phyloP scores from a whole-genome alignment of 2,329 filamentous ascomycete genomes.

The Trichoderma atrobrunneum region DNA sequence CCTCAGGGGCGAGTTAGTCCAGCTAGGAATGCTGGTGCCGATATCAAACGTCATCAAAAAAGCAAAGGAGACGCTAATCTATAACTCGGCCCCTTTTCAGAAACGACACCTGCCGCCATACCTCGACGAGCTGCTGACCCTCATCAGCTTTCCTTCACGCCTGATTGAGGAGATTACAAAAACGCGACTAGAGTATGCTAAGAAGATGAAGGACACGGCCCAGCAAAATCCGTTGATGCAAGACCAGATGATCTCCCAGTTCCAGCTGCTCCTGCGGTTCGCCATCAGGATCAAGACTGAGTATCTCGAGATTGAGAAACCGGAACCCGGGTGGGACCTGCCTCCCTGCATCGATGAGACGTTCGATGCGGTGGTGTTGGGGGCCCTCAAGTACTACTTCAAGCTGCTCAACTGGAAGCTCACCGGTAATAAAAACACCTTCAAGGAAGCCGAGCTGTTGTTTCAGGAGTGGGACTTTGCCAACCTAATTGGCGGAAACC shows the following conservation, averaged over 20 bases:
- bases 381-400: slow-evolving; percentile 96
- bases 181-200: slow-evolving; percentile 85
- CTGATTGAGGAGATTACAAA: slow-evolving; percentile 96
- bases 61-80: slow-evolving; percentile 86
- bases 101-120: slow-evolving; percentile 91
- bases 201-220: slow-evolving; percentile 91
- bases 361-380: slow-evolving; percentile 87
- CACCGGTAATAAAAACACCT: slow-evolving; percentile 96
- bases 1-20: slow-evolving; percentile 68
- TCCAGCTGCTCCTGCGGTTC: slow-evolving; percentile 87
- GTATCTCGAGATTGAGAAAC: slow-evolving; percentile 77
- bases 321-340: slow-evolving; percentile 90
- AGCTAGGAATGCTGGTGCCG: slow-evolving; percentile 76
- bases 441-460: slow-evolving; percentile 96
- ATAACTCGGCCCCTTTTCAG: slow-evolving; percentile 79
- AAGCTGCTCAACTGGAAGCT: slow-evolving; percentile 98
- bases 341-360: slow-evolving; percentile 96
- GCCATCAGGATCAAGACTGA: slow-evolving; percentile 91
- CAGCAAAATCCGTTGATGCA: slow-evolving; percentile 92
- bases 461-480: slow-evolving; percentile 98
- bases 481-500: slow-evolving; percentile 84
- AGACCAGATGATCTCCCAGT: slow-evolving; percentile 96
- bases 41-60: slow-evolving; percentile 87
- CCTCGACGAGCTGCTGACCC: slow-evolving; percentile 89
- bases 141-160: slow-evolving; percentile 96